These are phyloP conservation scores for Zasmidium citrigriseum DNA, from an alignment of 2,329 filamentous ascomycete species.

Conservation along the genomic window DNA sequence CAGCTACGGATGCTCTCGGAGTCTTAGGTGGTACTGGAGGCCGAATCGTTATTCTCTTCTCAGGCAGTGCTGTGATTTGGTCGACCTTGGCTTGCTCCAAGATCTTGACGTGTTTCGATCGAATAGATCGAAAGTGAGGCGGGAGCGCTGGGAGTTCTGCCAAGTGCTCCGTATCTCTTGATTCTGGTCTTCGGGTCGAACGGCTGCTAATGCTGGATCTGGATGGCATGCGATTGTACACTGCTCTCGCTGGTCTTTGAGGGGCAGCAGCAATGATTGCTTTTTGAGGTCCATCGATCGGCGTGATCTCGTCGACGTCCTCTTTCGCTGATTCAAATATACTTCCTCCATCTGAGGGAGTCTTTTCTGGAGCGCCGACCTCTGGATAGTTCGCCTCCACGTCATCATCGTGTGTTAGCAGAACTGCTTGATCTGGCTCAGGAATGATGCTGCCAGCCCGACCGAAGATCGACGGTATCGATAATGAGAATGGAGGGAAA, in stretches of 20 bases:
- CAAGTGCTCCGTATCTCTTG: constrained; percentile 2
- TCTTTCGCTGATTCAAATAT: not conserved
- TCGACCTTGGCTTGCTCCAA: not conserved
- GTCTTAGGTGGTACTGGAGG: constrained; percentile 1
- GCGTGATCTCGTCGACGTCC: not conserved
- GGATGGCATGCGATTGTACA: not conserved
- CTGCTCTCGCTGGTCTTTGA: not conserved
- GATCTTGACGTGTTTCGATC: not conserved
- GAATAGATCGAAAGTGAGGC: not conserved
- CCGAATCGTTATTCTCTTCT: not conserved
- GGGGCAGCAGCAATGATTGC: not conserved
- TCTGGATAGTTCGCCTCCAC: not conserved
- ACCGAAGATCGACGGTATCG: not conserved
- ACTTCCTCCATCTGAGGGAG: not conserved
- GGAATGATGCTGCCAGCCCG: not conserved
- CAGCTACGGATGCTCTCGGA: not conserved
- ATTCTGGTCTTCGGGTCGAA: not conserved
- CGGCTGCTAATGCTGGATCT: not conserved
- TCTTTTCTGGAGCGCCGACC: not conserved
- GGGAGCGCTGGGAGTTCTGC: constrained; percentile 3
- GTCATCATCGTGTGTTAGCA: not conserved
- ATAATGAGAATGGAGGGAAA: not conserved
- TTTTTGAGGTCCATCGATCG: not conserved
- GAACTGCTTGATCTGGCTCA: not conserved
- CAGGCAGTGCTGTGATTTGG: not conserved